phyloP scores from a whole-genome alignment of 495 filamentous ascomycete species.

The Daldinia bambusicola region DNA sequence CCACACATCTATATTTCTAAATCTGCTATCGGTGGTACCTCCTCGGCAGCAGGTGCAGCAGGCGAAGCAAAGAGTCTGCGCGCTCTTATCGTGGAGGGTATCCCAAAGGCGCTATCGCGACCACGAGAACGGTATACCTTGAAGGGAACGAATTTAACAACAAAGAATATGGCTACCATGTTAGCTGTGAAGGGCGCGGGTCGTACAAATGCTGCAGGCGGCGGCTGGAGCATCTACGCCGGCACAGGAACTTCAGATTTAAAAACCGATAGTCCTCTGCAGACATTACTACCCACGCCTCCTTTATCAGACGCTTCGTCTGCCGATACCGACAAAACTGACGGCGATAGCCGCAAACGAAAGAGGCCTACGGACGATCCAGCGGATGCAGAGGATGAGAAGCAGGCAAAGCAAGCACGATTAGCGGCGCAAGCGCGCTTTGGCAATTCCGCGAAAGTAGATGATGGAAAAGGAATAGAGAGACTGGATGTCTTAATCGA shows the following conservation, averaged over 20 bases:
- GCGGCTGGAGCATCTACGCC: conserved; percentile 82
- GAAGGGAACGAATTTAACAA: conserved; percentile 70
- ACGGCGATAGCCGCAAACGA: conserved; percentile 6
- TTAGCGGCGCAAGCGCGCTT: conserved; percentile 66
- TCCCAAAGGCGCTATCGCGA: conserved; percentile 80
- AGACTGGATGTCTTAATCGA: conserved; percentile 68
- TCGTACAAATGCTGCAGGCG: conserved; percentile 72
- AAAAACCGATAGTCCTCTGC: conserved; percentile 66
- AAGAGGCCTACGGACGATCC: conserved; percentile 39
- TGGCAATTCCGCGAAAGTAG: conserved; percentile 58
- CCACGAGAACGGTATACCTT: conserved; percentile 74
- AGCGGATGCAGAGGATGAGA: conserved; percentile 49
- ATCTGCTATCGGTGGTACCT: conserved; percentile 44
- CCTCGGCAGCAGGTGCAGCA: conserved; percentile 37
- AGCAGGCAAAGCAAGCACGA: conserved; percentile 54
- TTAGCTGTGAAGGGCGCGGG: conserved; percentile 72
- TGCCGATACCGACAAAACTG: conserved; percentile 22
- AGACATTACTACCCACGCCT: conserved; percentile 56
- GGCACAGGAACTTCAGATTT: conserved; percentile 60
- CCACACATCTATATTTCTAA: conserved; percentile 78
- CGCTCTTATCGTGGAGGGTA: conserved; percentile 74
- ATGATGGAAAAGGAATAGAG: conserved; percentile 69
- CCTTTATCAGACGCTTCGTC: conserved; percentile 50
- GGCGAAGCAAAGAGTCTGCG: conserved; percentile 71
- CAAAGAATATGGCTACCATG: conserved; percentile 73